Evolutionary conservation across 83 land plant genomes (phyloP).

Genomic region (Isoetes engelmannii): DNA sequence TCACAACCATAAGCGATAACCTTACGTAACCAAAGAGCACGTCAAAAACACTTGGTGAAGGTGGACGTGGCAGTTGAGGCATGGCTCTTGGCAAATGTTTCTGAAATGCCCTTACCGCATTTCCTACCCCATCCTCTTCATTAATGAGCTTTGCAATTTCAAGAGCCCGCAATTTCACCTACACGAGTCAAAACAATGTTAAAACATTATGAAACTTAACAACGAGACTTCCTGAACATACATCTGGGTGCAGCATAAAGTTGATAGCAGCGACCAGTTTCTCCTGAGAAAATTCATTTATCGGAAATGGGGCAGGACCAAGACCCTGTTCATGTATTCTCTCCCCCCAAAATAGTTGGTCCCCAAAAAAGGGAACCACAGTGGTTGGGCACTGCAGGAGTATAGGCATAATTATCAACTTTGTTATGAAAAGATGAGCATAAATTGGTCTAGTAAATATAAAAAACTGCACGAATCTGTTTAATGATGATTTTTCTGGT

Average conservation of each 20-base stretch:
- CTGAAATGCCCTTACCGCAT: neutral
- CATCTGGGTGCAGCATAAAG: conserved; percentile 11
- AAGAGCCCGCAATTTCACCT: neutral
- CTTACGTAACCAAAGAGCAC: neutral
- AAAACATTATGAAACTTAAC: neutral
- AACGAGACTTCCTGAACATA: neutral
- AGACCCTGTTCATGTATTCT: conserved; percentile 2
- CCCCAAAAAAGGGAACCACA: conserved; percentile 11
- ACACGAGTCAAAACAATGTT: neutral
- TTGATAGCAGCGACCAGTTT: conserved; percentile 12
- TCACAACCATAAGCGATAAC: no score
- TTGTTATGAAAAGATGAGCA: no score
- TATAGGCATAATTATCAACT: no score
- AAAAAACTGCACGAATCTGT: no score
- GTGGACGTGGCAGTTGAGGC: neutral
- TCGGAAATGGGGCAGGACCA: conserved; percentile 13
- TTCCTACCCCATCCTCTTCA: neutral
- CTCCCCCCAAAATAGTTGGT: conserved; percentile 11
- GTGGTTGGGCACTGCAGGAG: conserved; percentile 16
- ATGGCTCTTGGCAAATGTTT: neutral
- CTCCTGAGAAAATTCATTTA: neutral
- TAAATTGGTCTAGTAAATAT: no score
- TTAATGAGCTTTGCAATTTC: neutral
- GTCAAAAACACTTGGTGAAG: neutral
- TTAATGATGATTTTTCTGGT: no score